A percentile compares a stretch with the other conserved stretches of the same genome.
phyloP scores from a whole-genome alignment of 1,139 yeast genomes.

The Diutina catenulata region DNA sequence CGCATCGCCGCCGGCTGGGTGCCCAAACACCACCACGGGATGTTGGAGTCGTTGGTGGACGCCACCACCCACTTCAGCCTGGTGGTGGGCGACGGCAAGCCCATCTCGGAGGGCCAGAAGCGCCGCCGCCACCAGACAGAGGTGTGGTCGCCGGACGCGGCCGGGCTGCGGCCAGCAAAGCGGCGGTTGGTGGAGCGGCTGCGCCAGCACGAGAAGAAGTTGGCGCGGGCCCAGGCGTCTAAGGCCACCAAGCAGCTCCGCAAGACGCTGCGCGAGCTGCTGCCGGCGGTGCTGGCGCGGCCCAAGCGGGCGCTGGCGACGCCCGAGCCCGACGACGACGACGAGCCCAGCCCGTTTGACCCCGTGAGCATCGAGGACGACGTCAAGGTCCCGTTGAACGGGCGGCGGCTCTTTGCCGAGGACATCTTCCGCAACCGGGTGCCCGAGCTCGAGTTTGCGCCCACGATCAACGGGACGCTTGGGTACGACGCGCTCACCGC shows the following conservation, averaged over 20 bases:
- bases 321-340: neutral
- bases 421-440: conserved; percentile 15
- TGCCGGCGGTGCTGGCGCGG: too few relatives aligned
- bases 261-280: too few relatives aligned
- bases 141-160: neutral
- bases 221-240: too few relatives aligned
- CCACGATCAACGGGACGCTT: conserved; percentile 12
- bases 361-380: conserved; percentile 28
- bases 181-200: too few relatives aligned
- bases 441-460: conserved; percentile 15
- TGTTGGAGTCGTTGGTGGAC: too few relatives aligned
- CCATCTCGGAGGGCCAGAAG: neutral
- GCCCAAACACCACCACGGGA: too few relatives aligned
- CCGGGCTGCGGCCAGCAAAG: too few relatives aligned
- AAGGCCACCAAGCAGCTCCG: too few relatives aligned
- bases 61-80: neutral
- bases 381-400: conserved; percentile 19
- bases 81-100: neutral
- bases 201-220: too few relatives aligned
- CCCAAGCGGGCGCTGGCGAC: neutral
- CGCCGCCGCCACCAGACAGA: neutral
- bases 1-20: too few relatives aligned
- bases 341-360: conserved; percentile 20
- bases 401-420: conserved; percentile 23
- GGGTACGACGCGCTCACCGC: conserved; percentile 12